phyloP scores from a whole-genome alignment of 2,329 filamentous ascomycete species.

The Huntiella bhutanensis region DNA sequence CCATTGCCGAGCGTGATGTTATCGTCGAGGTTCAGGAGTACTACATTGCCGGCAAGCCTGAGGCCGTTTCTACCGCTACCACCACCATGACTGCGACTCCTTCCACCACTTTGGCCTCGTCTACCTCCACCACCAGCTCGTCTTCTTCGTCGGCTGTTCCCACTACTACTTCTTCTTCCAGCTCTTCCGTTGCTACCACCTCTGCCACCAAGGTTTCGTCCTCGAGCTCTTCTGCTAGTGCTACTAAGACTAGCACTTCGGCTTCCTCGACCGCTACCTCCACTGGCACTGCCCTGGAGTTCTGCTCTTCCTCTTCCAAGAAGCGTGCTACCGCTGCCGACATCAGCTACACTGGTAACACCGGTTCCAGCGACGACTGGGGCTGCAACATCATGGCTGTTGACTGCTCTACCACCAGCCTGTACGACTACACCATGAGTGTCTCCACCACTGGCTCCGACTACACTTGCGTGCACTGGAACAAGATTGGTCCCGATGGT shows the following conservation, averaged over 20 bases:
- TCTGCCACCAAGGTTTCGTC: neutral
- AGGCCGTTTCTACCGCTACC: conserved; percentile 13
- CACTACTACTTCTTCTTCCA: neutral
- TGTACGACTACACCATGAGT: conserved; percentile 27
- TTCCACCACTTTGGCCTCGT: conserved; percentile 10
- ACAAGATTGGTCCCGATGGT: conserved; percentile 31
- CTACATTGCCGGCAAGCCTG: conserved; percentile 20
- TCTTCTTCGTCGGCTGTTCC: conserved; percentile 1
- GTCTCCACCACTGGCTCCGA: conserved; percentile 22
- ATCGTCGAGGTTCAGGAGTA: conserved; percentile 14
- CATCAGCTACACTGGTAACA: conserved; percentile 30
- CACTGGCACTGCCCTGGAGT: conserved; percentile 11
- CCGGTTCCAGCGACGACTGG: conserved; percentile 22
- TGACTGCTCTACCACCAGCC: conserved; percentile 17
- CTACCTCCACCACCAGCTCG: conserved; percentile 10
- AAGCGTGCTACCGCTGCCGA: conserved; percentile 29
- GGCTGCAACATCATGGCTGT: conserved; percentile 35
- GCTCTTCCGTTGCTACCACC: neutral
- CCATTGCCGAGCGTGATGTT: conserved; percentile 3
- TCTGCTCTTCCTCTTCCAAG: conserved; percentile 19
- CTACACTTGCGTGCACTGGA: conserved; percentile 27
- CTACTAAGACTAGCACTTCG: conserved; percentile 12
- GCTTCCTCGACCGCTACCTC: conserved; percentile 4
- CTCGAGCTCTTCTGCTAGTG: conserved; percentile 19
- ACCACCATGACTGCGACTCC: conserved; percentile 13